Base-by-base conservation (phyloP, 306 rosid species). In the Rubus idaeus region DNA sequence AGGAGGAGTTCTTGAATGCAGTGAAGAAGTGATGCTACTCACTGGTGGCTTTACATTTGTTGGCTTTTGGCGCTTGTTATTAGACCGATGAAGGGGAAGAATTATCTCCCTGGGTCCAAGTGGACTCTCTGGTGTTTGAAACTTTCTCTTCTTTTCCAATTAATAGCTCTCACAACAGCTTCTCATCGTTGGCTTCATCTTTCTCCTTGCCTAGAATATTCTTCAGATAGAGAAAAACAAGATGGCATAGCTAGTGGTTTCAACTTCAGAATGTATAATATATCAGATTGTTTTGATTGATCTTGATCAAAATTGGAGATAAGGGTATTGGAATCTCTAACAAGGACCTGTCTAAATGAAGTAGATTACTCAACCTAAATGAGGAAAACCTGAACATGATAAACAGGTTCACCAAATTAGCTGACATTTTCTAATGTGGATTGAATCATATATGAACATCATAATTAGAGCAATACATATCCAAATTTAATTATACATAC, bases 111-210 rank as follows among this genome's bases (percentile, higher is more conserved):
- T 23, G 51, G 66, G 53, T 40, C 66, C 66, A 55, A 56, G 17
- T 42, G 77, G 68, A 57, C 68, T 73, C 41, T 21, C 66, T 21
- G 68, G 77, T 12, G 40, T 23, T 23, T 57, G 68, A 44, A 41
- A 57, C 42, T 73, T 21, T 23, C 42, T 42, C 41, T 73, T 73
- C 26, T 42, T 73, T 57, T 57, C 77, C 68, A 73, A 14, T 4
- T 23, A 23, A 23, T 23, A 41, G 53, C 53, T 44, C 77, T 68
- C 68, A 73, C 13, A 73, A 58, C 77, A 73, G 77, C 17, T 56
- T 44, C 44, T 57, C 68, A 44, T 73, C 68, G 10, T 73, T 21
- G 18, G 77, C 17, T 72, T 72, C 13, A 13, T 73, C 77, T 42
- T 56, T 73, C 77, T 73, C 68, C 55, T 14, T 40, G 55, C 68